phyloP scores from a whole-genome alignment of 805 yeast species.

The Metschnikowia anglica region DNA sequence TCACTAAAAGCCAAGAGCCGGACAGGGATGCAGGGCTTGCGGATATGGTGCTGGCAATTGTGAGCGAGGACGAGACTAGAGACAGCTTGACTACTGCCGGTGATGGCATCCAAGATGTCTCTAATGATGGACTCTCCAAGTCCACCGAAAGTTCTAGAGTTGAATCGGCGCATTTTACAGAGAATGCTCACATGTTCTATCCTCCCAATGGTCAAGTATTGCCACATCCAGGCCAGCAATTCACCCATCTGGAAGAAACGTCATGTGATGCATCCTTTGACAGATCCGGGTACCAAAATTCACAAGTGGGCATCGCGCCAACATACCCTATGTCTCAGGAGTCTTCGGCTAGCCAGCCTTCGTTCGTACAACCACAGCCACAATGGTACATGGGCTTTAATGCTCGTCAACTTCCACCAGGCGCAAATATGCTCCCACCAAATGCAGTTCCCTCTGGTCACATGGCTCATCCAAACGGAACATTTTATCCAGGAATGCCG shows the following conservation, averaged over 20 bases:
- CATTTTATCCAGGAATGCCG: slow-evolving; percentile 5
- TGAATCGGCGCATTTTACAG: slow-evolving; percentile 2
- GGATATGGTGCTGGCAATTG: slow-evolving; percentile 19
- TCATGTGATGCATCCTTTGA: slow-evolving; percentile 1
- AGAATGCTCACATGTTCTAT: neutral
- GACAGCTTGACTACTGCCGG: slow-evolving; percentile 8
- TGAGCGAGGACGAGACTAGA: slow-evolving; percentile 16
- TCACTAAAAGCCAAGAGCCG: slow-evolving; percentile 5
- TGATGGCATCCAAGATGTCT: slow-evolving; percentile 3
- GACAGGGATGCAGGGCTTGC: slow-evolving; percentile 14
- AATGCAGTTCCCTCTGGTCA: slow-evolving; percentile 1
- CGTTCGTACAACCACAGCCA: slow-evolving; percentile 5
- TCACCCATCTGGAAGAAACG: neutral
- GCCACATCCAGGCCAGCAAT: slow-evolving; percentile 2
- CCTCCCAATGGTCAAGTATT: neutral
- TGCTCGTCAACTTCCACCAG: neutral
- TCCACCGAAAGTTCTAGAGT: slow-evolving; percentile 11
- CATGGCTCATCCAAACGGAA: slow-evolving; percentile 5
- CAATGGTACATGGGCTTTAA: slow-evolving; percentile 8
- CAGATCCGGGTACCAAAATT: neutral
- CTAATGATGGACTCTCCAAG: slow-evolving; percentile 8
- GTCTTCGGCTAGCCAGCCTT: neutral
- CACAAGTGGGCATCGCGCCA: slow-evolving; percentile 1
- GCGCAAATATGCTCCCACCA: slow-evolving; percentile 1
- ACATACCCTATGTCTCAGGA: neutral